Evolutionary conservation across 2,329 filamentous ascomycete species (phyloP).

Genomic region (Penicillium hordei): DNA sequence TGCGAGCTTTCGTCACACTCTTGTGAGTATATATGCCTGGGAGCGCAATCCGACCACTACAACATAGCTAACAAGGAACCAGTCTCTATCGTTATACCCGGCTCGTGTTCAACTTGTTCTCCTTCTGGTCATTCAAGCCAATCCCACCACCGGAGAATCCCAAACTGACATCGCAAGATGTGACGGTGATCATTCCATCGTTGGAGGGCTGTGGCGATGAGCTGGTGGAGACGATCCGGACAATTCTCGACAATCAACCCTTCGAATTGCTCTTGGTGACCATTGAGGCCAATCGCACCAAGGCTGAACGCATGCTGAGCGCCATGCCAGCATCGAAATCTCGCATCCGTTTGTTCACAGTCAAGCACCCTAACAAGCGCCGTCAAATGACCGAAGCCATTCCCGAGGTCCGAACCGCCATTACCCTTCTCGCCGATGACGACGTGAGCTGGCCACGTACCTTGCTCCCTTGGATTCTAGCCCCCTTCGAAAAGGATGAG

Average conservation of each 20-base stretch:
- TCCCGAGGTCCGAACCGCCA: conserved; percentile 75
- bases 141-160: conserved; percentile 79
- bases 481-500: conserved; percentile 77
- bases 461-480: conserved; percentile 85
- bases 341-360: conserved; percentile 71
- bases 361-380: conserved; percentile 89
- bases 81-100: conserved; percentile 82
- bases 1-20: conserved; percentile 43
- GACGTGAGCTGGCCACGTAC: conserved; percentile 90
- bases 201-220: conserved; percentile 86
- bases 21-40: conserved; percentile 33
- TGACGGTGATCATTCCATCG: conserved; percentile 91
- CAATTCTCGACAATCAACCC: conserved; percentile 55
- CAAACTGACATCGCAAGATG: conserved; percentile 75
- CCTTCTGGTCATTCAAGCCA: conserved; percentile 84
- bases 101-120: conserved; percentile 78
- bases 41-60: conserved; percentile 8
- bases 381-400: conserved; percentile 90
- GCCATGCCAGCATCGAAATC: conserved; percentile 59
- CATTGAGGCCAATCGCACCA: conserved; percentile 73
- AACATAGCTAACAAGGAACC: conserved; percentile 2
- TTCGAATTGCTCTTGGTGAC: conserved; percentile 81
- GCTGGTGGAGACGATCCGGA: conserved; percentile 72
- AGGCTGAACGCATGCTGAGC: conserved; percentile 62
- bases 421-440: conserved; percentile 93